Evolutionary conservation across 2,329 filamentous ascomycete species (phyloP), one percentile per base, ranked within the genome.

Genomic region (Sclerotinia nivalis): DNA sequence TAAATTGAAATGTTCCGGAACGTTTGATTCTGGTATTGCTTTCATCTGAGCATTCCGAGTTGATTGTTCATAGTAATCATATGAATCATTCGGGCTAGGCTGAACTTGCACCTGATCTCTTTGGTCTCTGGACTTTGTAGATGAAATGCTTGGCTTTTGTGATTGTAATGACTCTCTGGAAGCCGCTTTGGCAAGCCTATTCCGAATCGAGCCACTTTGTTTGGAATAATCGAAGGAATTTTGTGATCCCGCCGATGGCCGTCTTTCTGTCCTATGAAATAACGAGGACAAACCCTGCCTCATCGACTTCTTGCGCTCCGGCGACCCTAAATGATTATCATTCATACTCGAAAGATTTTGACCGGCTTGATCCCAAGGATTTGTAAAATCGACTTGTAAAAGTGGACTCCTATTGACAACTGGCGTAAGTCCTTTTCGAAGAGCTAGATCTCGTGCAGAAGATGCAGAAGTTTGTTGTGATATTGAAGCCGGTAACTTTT

Each of bases 391-490:
- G 13, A 74, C 70, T 37, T 77, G 69, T 15, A 77, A 64, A 22
- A 76, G 66, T 10, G 76, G 76, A 66, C 75, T 77, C 56, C 73
- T 69, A 40, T 55, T 43, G 9, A 77, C 71, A 13, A 78, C 74
- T 31, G 76, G 75, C 45, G 76, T 78, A 68, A 71, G 76, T 28
- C 78, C 78, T 74, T 82, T 82, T 43, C 79, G 73, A 66, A 81
- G 72, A 43, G 79, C 76, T 70, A 80, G 73, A 71, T 82, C 80
- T 50, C 80, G 75, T 56, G 78, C 76, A 10, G 80, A 81, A 31
- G 80, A 81, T n/a, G 78, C 79, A n/a, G 81, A 81, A 4, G 80
- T 82, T 71, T 83, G 81, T 71, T 83, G 81, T 55, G 81, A 81
- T 47, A 81, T 77, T 12, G 78, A 73, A 20, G 80, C 76, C 25